Evolutionary conservation across 345 rosid genomes (phyloP).

Genomic region (Viola odorata): DNA sequence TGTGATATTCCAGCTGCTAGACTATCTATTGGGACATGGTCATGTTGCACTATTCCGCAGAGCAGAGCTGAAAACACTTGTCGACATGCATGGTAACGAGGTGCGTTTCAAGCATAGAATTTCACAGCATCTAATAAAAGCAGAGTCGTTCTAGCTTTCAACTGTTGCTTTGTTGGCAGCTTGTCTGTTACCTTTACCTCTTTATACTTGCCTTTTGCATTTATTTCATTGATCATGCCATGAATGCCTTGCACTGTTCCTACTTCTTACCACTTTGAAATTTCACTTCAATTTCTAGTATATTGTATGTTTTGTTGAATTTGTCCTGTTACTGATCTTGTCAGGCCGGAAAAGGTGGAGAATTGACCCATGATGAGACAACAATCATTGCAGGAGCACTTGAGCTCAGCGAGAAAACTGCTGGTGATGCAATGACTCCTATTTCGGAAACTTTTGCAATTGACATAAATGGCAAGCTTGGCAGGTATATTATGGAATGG

Average conservation of each 20-base stretch:
- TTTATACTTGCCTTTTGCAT: not conserved
- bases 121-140: not conserved
- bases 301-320: not conserved
- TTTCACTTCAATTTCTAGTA: not conserved
- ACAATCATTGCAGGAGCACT: constrained; percentile 99
- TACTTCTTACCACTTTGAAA: not conserved
- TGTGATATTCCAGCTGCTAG: constrained; percentile 55
- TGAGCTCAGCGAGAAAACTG: constrained; percentile 80
- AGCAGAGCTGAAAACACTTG: constrained; percentile 99
- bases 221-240: not conserved
- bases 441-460: constrained; percentile 70
- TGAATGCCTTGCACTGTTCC: not conserved
- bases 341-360: constrained; percentile 99
- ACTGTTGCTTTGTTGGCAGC: not conserved
- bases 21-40: constrained; percentile 77
- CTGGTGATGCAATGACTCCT: constrained; percentile 88
- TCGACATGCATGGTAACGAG: constrained; percentile 89
- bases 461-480: constrained; percentile 78
- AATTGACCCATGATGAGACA: constrained; percentile 92
- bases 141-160: not conserved
- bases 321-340: not conserved
- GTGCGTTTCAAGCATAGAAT: constrained; percentile 27
- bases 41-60: constrained; percentile 92
- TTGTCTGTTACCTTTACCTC: not conserved
- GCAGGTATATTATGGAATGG: constrained; percentile 43